Conservation (phyloP, 176 grass and related monocot species). For the Eragrostis curvula region DNA sequence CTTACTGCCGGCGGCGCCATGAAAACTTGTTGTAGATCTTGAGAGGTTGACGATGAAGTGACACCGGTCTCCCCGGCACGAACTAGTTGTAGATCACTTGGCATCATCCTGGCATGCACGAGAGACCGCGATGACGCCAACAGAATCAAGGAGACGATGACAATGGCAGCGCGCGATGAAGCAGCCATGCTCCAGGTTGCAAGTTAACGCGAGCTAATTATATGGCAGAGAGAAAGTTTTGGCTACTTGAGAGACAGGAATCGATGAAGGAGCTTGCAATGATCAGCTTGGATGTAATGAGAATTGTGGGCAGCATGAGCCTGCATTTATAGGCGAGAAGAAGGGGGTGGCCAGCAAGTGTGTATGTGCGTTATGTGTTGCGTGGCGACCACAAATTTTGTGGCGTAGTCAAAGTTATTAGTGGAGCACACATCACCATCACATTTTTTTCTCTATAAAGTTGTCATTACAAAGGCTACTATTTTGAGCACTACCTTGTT, state of each 20-base stretch:
- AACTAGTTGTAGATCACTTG: conserved; percentile 1
- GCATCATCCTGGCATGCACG: conserved; percentile 45
- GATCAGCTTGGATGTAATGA: not conserved
- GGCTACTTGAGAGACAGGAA: not conserved
- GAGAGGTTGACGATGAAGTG: not conserved
- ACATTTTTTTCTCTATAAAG: not conserved
- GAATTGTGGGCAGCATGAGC: not conserved
- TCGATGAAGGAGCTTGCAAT: not conserved
- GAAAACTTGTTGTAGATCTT: not conserved
- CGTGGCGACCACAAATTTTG: not conserved
- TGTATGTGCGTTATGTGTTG: not conserved
- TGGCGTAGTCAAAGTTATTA: not conserved
- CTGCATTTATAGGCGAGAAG: not conserved
- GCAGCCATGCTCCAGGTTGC: conserved; percentile 31
- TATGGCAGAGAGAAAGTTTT: not conserved
- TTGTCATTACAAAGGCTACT: not conserved
- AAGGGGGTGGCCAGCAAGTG: not conserved
- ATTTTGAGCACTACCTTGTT: not conserved
- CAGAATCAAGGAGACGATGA: conserved; percentile 35
- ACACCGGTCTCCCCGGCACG: not conserved
- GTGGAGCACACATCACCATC: not conserved
- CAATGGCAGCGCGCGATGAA: conserved; percentile 17
- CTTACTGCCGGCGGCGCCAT: not conserved
- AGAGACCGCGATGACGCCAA: conserved; percentile 8
- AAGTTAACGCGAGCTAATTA: not conserved